Evolutionary conservation across 2,329 filamentous ascomycete genomes (phyloP).

Genomic region (Rhinocladiella similis): DNA sequence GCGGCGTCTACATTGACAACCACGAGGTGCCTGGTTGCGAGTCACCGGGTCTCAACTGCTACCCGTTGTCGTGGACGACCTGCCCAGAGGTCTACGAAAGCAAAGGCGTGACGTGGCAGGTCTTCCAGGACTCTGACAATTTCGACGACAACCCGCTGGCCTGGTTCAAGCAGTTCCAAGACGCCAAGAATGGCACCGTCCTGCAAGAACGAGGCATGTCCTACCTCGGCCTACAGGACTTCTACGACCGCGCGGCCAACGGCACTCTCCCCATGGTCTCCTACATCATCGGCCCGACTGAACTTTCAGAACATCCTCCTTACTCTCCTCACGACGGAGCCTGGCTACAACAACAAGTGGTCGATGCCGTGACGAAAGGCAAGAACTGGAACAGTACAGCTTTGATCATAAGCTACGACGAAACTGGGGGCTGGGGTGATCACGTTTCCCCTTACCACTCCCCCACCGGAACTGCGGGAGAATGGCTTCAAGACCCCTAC

Average conservation of each 20-base stretch:
- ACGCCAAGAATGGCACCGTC: conserved; percentile 41
- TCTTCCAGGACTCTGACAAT: conserved; percentile 53
- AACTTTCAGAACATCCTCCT: conserved; percentile 56
- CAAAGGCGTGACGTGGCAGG: conserved; percentile 52
- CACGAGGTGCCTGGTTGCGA: conserved; percentile 53
- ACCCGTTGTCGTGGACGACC: conserved; percentile 57
- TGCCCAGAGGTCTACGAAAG: conserved; percentile 51
- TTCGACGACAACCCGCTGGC: conserved; percentile 57
- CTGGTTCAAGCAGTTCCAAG: conserved; percentile 56
- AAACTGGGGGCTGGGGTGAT: conserved; percentile 58
- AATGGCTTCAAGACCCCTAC: conserved; percentile 54
- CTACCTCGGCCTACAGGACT: conserved; percentile 49
- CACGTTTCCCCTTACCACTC: conserved; percentile 55
- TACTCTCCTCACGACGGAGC: conserved; percentile 55
- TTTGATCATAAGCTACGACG: conserved; percentile 54
- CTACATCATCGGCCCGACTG: conserved; percentile 52
- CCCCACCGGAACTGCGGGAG: conserved; percentile 50
- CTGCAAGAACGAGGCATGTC: conserved; percentile 50
- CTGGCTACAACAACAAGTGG: conserved; percentile 56
- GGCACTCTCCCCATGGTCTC: conserved; percentile 54
- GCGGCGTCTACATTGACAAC: conserved; percentile 53
- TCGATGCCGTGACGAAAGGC: conserved; percentile 52
- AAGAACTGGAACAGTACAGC: conserved; percentile 51
- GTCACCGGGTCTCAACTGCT: conserved; percentile 48
- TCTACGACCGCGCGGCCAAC: conserved; percentile 52